Evolutionary conservation across 2,329 filamentous ascomycete genomes (phyloP), one percentile per base, ranked within the genome.

Genomic region (Nigrograna mackinnonii): DNA sequence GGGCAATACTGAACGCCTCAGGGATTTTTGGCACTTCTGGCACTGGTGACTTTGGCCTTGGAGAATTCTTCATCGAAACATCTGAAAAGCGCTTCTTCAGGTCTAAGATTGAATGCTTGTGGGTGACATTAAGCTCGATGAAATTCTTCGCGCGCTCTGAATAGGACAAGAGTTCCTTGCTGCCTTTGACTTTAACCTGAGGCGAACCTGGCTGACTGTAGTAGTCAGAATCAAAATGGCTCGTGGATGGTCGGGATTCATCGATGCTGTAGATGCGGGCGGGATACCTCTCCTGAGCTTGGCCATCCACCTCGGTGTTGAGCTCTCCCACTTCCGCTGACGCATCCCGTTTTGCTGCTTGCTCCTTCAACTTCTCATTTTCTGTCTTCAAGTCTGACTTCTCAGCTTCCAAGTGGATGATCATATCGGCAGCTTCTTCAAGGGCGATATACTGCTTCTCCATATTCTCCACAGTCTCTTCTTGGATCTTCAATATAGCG

Each of bases 191-290:
- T 33, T 55, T 52, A 13, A 47, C 47, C 20, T 53, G 57, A 26
- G 64, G 65, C 18, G 63, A 67, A 6, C 45, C 54, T 31, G 63
- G 59, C 41, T 67, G 64, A 35, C 64, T 67, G 45, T 64, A 68
- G 39, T 68, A 68, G 34, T 68, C 65, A 14, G 65, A 68, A 36
- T 66, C 61, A 28, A 62, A 60, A 34, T 66, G 57, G 24, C 57
- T 62, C 7, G 64, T 67, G n/a, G 64, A 64, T n/a, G 63, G 61
- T 5, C 61, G 52, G 4, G 60, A 58, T 31, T 66, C 65, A 26
- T 67, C 62, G 19, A 67, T 61, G 40, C 61, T 67, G 30, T 57
- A 57, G 24, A 65, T 47, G 14, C 55, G 55, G n/a, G 47, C 40
- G 7, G 58, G 58, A 31, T 49, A 55, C 18, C 32, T 43, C 14